Conservation (phyloP, 306 rosid genomes). For the Fragaria ananassa region DNA sequence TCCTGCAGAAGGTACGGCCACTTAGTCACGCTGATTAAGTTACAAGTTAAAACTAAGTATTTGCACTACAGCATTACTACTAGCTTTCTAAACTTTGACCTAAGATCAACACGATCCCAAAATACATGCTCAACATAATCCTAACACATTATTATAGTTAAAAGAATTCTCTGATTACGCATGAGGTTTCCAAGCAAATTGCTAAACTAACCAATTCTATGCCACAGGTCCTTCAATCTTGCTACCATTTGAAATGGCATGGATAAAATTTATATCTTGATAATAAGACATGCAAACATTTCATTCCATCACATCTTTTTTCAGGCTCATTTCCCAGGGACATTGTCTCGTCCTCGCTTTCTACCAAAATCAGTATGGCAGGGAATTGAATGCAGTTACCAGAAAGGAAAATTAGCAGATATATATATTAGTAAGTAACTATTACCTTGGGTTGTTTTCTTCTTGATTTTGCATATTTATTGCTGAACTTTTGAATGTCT, state of each 20-base stretch:
- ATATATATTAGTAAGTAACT: not conserved
- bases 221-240: not conserved
- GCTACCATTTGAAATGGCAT: not conserved
- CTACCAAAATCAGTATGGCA: not conserved
- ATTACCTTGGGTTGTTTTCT: constrained; percentile 60
- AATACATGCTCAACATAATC: not conserved
- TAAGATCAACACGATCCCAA: not conserved
- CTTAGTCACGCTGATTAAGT: constrained; percentile 19
- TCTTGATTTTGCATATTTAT: constrained; percentile 47
- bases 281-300: not conserved
- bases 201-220: not conserved
- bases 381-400: not conserved
- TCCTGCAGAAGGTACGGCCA: constrained; percentile 48
- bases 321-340: not conserved
- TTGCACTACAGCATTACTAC: not conserved
- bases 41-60: constrained; percentile 12
- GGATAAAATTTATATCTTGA: not conserved
- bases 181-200: not conserved
- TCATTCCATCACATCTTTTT: not conserved
- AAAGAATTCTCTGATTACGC: not conserved
- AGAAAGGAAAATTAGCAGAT: not conserved
- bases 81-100: not conserved
- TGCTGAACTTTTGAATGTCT: constrained; percentile 65
- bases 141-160: not conserved
- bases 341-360: not conserved